A percentile compares a stretch with the other conserved stretches of the same genome.
Evolutionary conservation across 768 basidiomycete species (phyloP).

Genomic region (Boletus pseudo-olivaceus): DNA sequence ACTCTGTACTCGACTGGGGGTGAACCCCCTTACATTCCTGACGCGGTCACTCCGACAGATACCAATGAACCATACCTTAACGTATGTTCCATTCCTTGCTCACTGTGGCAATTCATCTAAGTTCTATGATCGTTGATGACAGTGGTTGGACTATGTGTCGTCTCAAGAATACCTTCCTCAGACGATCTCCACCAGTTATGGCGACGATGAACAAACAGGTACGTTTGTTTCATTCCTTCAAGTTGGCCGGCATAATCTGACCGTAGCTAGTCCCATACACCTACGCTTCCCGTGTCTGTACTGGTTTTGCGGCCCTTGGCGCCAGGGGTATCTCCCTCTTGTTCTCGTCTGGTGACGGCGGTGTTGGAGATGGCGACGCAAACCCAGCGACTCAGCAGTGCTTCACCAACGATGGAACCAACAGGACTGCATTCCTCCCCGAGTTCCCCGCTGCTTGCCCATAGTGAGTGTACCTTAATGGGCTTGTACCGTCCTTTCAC

Average conservation of each 20-base stretch:
- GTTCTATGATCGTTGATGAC: constrained; percentile 4
- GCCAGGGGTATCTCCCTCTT: constrained; percentile 61
- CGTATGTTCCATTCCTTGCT: constrained; percentile 26
- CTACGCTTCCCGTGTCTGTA: constrained; percentile 58
- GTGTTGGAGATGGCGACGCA: constrained; percentile 62
- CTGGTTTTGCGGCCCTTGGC: constrained; percentile 62
- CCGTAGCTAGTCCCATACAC: constrained; percentile 45
- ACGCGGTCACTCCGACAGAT: constrained; percentile 36
- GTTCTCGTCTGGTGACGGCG: constrained; percentile 65
- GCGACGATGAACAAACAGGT: constrained; percentile 71
- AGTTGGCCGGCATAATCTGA: background rate
- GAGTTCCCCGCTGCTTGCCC: constrained; percentile 62
- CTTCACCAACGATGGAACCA: constrained; percentile 55
- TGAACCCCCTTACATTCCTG: constrained; percentile 54
- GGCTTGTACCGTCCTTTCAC: background rate
- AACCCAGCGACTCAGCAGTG: constrained; percentile 53
- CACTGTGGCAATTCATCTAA: background rate
- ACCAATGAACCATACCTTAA: constrained; percentile 49
- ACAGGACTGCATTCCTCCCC: constrained; percentile 51
- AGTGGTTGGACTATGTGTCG: constrained; percentile 66
- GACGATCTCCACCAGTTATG: constrained; percentile 70
- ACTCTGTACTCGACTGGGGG: constrained; percentile 65
- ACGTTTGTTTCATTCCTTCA: background rate
- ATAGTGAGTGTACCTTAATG: constrained; percentile 34
- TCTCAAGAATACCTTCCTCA: constrained; percentile 46